Evolutionary conservation across 73 alveolate species (phyloP).

Genomic region (Blepharisma stoltei): DNA sequence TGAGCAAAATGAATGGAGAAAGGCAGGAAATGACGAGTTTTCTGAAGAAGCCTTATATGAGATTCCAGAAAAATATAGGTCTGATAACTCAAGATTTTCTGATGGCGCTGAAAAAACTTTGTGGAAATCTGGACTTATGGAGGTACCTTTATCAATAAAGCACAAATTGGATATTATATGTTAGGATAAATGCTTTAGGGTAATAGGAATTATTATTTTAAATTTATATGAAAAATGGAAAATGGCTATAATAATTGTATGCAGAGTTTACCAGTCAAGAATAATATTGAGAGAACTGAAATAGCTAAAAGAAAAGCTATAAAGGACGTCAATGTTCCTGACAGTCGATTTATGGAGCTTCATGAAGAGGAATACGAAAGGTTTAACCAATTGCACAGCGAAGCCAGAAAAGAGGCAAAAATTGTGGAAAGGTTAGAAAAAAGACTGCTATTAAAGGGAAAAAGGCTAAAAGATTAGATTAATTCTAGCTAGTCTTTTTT

Average conservation of each 20-base stretch:
- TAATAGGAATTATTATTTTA: too few species aligned
- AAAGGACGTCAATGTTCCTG: neutral
- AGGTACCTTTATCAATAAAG: constrained; percentile 17
- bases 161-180: constrained; percentile 33
- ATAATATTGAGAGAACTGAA: constrained; percentile 30
- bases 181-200: too few species aligned
- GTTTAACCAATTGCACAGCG: neutral
- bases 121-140: constrained; percentile 30
- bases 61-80: constrained; percentile 21
- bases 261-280: too few species aligned
- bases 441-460: neutral
- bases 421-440: neutral
- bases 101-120: constrained; percentile 26
- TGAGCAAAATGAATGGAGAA: too few species aligned
- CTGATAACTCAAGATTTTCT: constrained; percentile 3
- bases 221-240: too few species aligned
- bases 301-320: constrained; percentile 21
- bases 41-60: neutral
- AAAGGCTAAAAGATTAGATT: neutral
- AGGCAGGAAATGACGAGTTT: too few species aligned
- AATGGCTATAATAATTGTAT: too few species aligned
- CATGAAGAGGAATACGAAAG: constrained; percentile 30
- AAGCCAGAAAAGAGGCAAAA: neutral
- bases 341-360: constrained; percentile 4
- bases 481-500: too few species aligned